phyloP scores from a whole-genome alignment of 805 yeast species.

The Pichia exigua region DNA sequence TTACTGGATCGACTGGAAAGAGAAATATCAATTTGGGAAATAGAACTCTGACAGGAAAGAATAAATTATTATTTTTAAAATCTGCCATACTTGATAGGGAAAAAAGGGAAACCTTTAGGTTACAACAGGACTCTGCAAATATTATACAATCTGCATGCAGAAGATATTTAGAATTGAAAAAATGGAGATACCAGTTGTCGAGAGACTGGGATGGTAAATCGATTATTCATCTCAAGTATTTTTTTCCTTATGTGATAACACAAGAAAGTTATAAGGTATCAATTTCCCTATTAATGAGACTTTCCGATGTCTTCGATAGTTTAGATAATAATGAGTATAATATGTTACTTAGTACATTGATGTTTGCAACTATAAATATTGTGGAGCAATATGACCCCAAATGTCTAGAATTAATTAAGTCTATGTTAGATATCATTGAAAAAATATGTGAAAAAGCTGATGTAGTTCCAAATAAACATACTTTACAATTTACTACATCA shows the following conservation, averaged over 20 bases:
- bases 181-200: constrained; percentile 18
- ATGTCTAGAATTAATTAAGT: not conserved
- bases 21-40: constrained; percentile 45
- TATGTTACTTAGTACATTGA: not conserved
- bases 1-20: constrained; percentile 27
- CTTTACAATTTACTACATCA: not conserved
- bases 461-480: not conserved
- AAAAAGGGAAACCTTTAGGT: constrained; percentile 50
- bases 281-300: constrained; percentile 6
- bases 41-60: constrained; percentile 19
- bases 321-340: not conserved
- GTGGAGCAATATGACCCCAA: not conserved
- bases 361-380: not conserved
- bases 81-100: constrained; percentile 60
- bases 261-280: constrained; percentile 8
- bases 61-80: constrained; percentile 42
- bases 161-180: constrained; percentile 29
- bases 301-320: not conserved
- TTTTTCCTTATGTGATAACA: constrained; percentile 17
- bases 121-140: constrained; percentile 40
- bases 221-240: constrained; percentile 25
- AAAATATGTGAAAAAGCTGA: not conserved
- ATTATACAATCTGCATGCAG: constrained; percentile 44
- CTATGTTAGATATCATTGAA: not conserved
- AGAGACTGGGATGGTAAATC: constrained; percentile 19